Base-by-base conservation (phyloP, 1,139 yeast species). In the Kurtzmaniella quercitrusa region DNA sequence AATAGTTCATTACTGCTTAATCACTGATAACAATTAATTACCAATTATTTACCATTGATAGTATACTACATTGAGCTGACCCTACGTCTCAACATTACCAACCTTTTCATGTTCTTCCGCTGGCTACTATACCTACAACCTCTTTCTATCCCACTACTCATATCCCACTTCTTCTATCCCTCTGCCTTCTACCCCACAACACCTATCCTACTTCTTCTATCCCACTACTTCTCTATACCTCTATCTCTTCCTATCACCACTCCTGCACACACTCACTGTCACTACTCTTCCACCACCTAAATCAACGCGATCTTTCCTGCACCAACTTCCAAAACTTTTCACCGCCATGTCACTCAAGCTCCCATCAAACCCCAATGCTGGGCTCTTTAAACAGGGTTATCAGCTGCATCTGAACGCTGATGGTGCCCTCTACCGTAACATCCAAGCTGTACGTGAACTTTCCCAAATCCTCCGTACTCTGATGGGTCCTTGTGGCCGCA, bases 401-500 rank as follows among this genome's bases (percentile, higher is more conserved):
- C 90, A 86, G 62, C 80, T 91, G 36, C 85, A 88, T 58, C 77
- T 87, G 43, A 84, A 85, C 60, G 91, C 90, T 27, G 98, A 94
- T 68, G 98, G 98, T 44, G 98, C 96, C 38, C 89, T 93, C 47
- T 78, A 80, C 55, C 80, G 96, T 60, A 93, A 94, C 61, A 89
- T 93, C 54, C 88, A 86, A 56, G 98, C 98, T 2, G 93, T 94
- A 44, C 80, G 96, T 57, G 98, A 93, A 64, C 87, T 94, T 64
- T 81, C 96, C 47, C 80, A 84, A 44, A 90, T 93, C 80, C 87
- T 94, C 51, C 77, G 91, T 50, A 90, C 98, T 3, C 89, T 97
- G 9, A 87, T 93, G 75, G 98, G 98, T 6, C 98, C 98, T 48
- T 87, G 95, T 66, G 98, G 98, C 42, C 79, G 97, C 58, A 93